Conservation (phyloP, 1,139 yeast genomes). For the Geotrichum fermentans region DNA sequence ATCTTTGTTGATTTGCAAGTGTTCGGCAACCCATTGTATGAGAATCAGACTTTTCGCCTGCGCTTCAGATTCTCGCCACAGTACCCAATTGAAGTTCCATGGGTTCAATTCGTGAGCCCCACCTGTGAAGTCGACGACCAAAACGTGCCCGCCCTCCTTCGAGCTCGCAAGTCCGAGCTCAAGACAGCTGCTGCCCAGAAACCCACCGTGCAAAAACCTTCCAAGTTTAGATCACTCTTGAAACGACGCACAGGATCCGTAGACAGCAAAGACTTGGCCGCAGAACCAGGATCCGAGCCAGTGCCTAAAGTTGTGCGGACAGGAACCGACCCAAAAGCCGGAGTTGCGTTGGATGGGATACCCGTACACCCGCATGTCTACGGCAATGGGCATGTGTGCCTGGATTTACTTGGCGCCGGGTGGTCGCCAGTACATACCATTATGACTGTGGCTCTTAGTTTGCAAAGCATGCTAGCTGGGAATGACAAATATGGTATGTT, state of each 20-base stretch:
- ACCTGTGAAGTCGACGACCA: background rate
- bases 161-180: background rate
- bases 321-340: slow-evolving; percentile 16
- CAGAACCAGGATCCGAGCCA: background rate
- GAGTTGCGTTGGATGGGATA: slow-evolving; percentile 34
- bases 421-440: slow-evolving; percentile 72
- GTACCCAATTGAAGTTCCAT: slow-evolving; percentile 65
- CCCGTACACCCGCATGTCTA: slow-evolving; percentile 73
- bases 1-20: slow-evolving; percentile 39
- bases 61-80: slow-evolving; percentile 44
- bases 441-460: slow-evolving; percentile 50
- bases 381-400: slow-evolving; percentile 69
- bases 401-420: slow-evolving; percentile 49
- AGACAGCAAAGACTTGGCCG: slow-evolving; percentile 7
- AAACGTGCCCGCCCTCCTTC: background rate
- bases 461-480: slow-evolving; percentile 60
- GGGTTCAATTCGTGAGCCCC: slow-evolving; percentile 46
- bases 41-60: slow-evolving; percentile 37
- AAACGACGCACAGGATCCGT: background rate
- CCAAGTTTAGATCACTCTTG: background rate
- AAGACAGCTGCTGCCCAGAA: background rate
- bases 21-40: slow-evolving; percentile 37
- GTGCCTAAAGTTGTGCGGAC: background rate
- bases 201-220: background rate
- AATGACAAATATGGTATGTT: slow-evolving; percentile 43